Evolutionary conservation across 2,329 filamentous ascomycete species (phyloP).

Genomic region (Neospermospora avenae): DNA sequence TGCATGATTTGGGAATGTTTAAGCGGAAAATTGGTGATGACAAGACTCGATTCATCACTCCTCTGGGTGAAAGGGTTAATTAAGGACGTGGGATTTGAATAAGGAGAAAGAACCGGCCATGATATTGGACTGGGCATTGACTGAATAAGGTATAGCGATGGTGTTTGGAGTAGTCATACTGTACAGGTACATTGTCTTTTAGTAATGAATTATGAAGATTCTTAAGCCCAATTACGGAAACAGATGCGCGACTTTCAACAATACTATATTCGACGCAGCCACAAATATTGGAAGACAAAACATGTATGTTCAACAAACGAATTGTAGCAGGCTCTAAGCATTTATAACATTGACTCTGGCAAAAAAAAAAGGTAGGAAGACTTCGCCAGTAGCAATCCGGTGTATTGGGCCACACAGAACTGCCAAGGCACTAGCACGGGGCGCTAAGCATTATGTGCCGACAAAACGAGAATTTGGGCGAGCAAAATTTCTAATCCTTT

Average conservation of each 20-base stretch:
- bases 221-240: too few relatives aligned
- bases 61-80: slow-evolving; percentile 45
- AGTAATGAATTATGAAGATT: slow-evolving; percentile 3
- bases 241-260: too few relatives aligned
- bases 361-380: too few relatives aligned
- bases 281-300: too few relatives aligned
- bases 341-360: too few relatives aligned
- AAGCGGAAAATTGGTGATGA: slow-evolving; percentile 85
- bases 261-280: too few relatives aligned
- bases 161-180: slow-evolving; percentile 23
- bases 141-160: slow-evolving; percentile 21
- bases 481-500: neutral
- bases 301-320: too few relatives aligned
- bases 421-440: neutral
- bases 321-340: neutral
- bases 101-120: neutral
- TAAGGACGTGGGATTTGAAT: neutral
- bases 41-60: slow-evolving; percentile 58
- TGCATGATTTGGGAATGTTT: slow-evolving; percentile 77
- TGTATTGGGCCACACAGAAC: too few relatives aligned
- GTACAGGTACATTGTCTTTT: neutral
- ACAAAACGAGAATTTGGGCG: neutral
- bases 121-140: neutral
- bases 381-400: too few relatives aligned
- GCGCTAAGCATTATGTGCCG: neutral